Percentiles rank a stretch among this genome's conserved stretches.
These are phyloP conservation scores for Candida oleophila DNA, from an alignment of 805 yeast species.

Conservation along the genomic window DNA sequence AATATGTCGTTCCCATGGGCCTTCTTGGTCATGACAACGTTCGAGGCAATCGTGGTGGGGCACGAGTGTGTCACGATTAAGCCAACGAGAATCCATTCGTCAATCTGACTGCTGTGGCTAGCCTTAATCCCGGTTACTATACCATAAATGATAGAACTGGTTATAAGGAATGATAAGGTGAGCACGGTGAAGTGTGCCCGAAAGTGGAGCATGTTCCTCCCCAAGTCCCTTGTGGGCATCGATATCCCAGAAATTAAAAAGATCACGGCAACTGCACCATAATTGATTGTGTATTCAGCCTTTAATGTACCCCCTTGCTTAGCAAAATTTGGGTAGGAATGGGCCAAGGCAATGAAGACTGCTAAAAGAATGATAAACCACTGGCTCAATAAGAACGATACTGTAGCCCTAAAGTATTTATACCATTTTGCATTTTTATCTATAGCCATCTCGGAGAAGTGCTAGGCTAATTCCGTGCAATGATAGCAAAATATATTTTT, in stretches of 20 bases:
- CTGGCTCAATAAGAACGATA: slow-evolving; percentile 39
- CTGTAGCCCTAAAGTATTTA: slow-evolving; percentile 12
- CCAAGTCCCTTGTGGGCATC: slow-evolving; percentile 62
- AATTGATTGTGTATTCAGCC: slow-evolving; percentile 75
- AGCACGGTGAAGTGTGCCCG: slow-evolving; percentile 77
- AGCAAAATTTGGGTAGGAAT: slow-evolving; percentile 79
- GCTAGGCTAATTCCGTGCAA: background rate
- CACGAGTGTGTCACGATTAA: slow-evolving; percentile 80
- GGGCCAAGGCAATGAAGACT: slow-evolving; percentile 70
- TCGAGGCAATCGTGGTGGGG: slow-evolving; percentile 90
- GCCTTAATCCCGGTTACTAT: slow-evolving; percentile 63
- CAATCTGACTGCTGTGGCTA: slow-evolving; percentile 58
- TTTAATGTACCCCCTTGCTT: slow-evolving; percentile 74
- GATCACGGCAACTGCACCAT: slow-evolving; percentile 84
- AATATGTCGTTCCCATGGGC: slow-evolving; percentile 82
- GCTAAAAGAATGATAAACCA: slow-evolving; percentile 82
- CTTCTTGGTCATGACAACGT: slow-evolving; percentile 85
- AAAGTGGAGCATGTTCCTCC: slow-evolving; percentile 71
- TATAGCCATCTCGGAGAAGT: background rate
- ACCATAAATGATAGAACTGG: slow-evolving; percentile 71
- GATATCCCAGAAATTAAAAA: slow-evolving; percentile 80
- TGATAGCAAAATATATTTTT: too few relatives aligned
- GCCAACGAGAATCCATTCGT: slow-evolving; percentile 78
- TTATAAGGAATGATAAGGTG: slow-evolving; percentile 65
- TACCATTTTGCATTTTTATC: slow-evolving; percentile 10